Conservation (phyloP, 257 asterid species). For the Capsicum baccatum region DNA sequence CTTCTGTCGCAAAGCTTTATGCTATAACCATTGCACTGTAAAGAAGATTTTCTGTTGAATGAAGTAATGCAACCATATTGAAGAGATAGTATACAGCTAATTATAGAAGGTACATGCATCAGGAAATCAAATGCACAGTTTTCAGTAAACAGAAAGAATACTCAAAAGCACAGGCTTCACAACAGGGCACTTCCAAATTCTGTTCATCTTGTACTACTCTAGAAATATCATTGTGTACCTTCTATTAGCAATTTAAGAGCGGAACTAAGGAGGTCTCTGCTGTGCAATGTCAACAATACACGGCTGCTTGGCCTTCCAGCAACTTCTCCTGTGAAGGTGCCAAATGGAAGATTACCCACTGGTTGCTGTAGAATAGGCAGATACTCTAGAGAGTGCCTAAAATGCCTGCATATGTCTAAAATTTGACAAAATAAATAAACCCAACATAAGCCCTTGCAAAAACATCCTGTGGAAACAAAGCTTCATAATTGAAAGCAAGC, state of each 20-base stretch:
- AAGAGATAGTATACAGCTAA: not conserved
- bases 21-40: not conserved
- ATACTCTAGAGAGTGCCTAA: conserved; percentile 53
- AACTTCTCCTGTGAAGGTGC: conserved; percentile 61
- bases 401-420: conserved; percentile 64
- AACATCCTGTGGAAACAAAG: not conserved
- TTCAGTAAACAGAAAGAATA: not conserved
- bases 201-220: not conserved
- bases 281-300: conserved; percentile 50
- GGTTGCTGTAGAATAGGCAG: conserved; percentile 65
- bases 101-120: not conserved
- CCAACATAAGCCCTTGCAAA: conserved; percentile 8
- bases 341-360: conserved; percentile 60
- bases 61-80: not conserved
- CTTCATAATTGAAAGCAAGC: conserved; percentile 12
- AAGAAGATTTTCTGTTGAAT: not conserved
- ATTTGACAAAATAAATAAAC: conserved; percentile 22
- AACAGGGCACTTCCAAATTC: not conserved
- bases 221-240: conserved; percentile 47
- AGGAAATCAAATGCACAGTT: not conserved
- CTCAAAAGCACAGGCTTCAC: not conserved
- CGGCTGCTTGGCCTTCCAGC: conserved; percentile 44
- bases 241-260: conserved; percentile 61
- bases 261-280: conserved; percentile 49
- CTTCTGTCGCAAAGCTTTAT: too few species aligned